A percentile compares a stretch with the other conserved stretches of the same genome.
phyloP scores from a whole-genome alignment of 805 yeast genomes.

The Lipomyces orientalis region DNA sequence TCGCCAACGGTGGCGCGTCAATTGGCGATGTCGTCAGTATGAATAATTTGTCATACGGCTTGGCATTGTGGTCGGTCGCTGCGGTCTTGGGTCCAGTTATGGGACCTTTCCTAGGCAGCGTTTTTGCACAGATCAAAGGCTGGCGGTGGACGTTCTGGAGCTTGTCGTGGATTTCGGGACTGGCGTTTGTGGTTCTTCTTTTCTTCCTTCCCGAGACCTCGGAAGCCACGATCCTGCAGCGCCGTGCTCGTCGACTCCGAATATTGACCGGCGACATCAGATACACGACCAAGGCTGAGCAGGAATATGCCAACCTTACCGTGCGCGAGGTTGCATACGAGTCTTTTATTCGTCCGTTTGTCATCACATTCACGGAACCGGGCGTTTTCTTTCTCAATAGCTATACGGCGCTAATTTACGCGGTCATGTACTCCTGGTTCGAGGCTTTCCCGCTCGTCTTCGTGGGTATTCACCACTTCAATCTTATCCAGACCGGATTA shows the following conservation, averaged over 20 bases:
- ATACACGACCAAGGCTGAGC: conserved; percentile 48
- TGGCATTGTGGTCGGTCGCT: conserved; percentile 60
- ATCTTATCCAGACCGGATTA: conserved; percentile 54
- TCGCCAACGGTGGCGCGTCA: conserved; percentile 66
- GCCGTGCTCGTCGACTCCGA: conserved; percentile 58
- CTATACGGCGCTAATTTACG: conserved; percentile 60
- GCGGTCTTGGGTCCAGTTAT: conserved; percentile 60
- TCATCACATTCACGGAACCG: conserved; percentile 58
- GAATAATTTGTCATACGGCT: conserved; percentile 53
- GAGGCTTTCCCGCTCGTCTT: conserved; percentile 68
- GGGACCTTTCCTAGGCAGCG: conserved; percentile 64
- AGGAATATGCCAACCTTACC: conserved; percentile 1
- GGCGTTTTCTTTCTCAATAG: conserved; percentile 58
- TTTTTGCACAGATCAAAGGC: conserved; percentile 50
- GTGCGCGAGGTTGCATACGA: conserved; percentile 35
- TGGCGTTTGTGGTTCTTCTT: conserved; percentile 47
- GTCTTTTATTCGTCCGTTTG: conserved; percentile 49
- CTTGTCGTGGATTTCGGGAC: conserved; percentile 48
- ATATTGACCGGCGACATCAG: conserved; percentile 55
- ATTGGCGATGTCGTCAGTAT: conserved; percentile 55
- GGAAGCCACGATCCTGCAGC: conserved; percentile 51
- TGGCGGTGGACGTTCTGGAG: conserved; percentile 53
- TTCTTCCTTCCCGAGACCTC: conserved; percentile 60
- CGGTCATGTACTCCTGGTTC: conserved; percentile 60
- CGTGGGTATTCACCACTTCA: conserved; percentile 53